Conservation (phyloP, 1,284 basidiomycete species). For the Marasmius oreades region DNA sequence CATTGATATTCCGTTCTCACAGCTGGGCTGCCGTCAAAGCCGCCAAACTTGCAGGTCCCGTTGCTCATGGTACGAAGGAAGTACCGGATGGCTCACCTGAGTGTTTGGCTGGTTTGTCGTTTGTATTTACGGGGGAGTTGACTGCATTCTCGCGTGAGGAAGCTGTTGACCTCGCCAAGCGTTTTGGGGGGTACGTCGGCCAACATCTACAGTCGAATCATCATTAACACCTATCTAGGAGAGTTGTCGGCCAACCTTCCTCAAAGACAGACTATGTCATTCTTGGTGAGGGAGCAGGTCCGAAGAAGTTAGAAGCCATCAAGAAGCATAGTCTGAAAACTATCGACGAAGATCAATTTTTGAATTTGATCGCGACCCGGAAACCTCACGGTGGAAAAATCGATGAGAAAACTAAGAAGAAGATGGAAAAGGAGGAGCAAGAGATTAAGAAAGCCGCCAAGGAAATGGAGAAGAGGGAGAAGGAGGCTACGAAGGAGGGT, state of each 20-base stretch:
- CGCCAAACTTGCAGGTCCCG: slow-evolving; percentile 68
- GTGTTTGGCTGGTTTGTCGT: slow-evolving; percentile 83
- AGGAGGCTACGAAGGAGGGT: slow-evolving; percentile 41
- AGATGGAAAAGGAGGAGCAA: slow-evolving; percentile 78
- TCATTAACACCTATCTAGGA: slow-evolving; percentile 41
- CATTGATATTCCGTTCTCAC: slow-evolving; percentile 1
- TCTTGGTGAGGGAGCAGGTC: slow-evolving; percentile 85
- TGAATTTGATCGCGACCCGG: slow-evolving; percentile 77
- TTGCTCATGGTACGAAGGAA: slow-evolving; percentile 76
- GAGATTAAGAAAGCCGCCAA: slow-evolving; percentile 71
- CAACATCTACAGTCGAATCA: background rate
- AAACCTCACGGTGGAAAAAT: slow-evolving; percentile 42
- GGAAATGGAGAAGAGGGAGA: slow-evolving; percentile 73
- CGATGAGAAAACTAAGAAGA: slow-evolving; percentile 82
- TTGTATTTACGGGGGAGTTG: slow-evolving; percentile 96
- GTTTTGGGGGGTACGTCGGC: slow-evolving; percentile 78
- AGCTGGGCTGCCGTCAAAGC: slow-evolving; percentile 68
- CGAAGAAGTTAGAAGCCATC: slow-evolving; percentile 83
- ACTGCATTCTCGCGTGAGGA: slow-evolving; percentile 87
- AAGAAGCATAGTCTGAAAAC: slow-evolving; percentile 76
- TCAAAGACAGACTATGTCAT: slow-evolving; percentile 91
- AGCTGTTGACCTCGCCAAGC: slow-evolving; percentile 84
- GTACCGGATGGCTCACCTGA: slow-evolving; percentile 79
- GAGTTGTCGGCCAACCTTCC: slow-evolving; percentile 85
- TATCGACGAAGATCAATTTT: slow-evolving; percentile 85